Evolutionary conservation across 192 early-diverging fungal genomes (phyloP).

Genomic region (Gonapodya prolifera): DNA sequence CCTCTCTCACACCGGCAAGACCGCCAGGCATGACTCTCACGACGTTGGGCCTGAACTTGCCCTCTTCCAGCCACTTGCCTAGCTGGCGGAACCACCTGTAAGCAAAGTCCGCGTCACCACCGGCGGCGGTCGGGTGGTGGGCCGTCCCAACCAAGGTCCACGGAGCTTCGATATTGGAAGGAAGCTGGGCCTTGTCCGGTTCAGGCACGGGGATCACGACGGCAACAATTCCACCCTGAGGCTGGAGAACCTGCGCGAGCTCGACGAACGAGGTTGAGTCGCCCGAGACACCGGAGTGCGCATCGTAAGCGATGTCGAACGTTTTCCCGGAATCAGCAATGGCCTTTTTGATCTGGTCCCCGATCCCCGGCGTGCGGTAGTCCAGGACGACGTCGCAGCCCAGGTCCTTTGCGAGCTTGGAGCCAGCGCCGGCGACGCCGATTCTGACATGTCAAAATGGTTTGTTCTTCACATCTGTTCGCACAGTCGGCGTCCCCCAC

Average conservation of each 20-base stretch:
- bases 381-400: neutral
- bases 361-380: neutral
- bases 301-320: neutral
- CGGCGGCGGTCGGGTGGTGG: neutral
- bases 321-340: neutral
- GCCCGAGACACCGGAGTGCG: neutral
- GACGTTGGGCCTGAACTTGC: constrained; percentile 1
- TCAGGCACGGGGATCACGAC: neutral
- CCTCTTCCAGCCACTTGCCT: neutral
- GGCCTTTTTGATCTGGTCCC: neutral
- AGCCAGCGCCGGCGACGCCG: neutral
- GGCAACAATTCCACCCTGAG: neutral
- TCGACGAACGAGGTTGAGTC: neutral
- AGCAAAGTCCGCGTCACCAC: neutral
- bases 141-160: neutral
- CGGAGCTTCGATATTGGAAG: neutral
- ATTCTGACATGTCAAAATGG: too few relatives aligned
- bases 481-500: too few relatives aligned
- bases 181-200: neutral
- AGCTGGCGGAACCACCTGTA: neutral
- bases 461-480: too few relatives aligned
- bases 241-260: neutral
- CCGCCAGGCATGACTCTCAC: neutral
- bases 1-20: neutral
- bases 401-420: neutral